phyloP scores from a whole-genome alignment of 192 early-diverging fungal species.

The Geosiphon pyriformis region DNA sequence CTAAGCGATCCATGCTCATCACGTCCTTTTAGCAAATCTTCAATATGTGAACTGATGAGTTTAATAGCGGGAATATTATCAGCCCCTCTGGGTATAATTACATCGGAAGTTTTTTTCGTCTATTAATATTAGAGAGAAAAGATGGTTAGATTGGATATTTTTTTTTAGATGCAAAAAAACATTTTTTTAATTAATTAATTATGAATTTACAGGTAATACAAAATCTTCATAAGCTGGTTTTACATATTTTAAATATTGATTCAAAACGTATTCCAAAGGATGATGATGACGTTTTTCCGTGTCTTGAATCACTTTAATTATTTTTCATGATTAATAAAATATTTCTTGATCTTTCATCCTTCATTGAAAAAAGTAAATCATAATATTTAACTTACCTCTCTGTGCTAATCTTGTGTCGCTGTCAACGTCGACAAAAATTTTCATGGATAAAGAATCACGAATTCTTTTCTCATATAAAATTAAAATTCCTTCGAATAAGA shows the following conservation, averaged over 20 bases:
- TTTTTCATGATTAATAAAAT: neutral
- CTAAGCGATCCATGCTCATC: neutral
- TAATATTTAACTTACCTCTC: slow-evolving; percentile 21
- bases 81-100: slow-evolving; percentile 59
- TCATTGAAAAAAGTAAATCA: neutral
- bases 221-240: slow-evolving; percentile 85
- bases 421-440: slow-evolving; percentile 78
- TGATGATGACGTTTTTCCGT: slow-evolving; percentile 18
- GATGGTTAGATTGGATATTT: too few species aligned
- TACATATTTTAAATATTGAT: slow-evolving; percentile 59
- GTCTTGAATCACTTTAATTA: slow-evolving; percentile 30
- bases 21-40: slow-evolving; percentile 4
- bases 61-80: slow-evolving; percentile 52
- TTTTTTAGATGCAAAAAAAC: too few species aligned
- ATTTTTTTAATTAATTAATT: too few species aligned
- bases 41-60: slow-evolving; percentile 46
- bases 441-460: slow-evolving; percentile 62
- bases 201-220: slow-evolving; percentile 55
- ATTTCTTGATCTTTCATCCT: too few species aligned
- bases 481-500: slow-evolving; percentile 69
- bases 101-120: slow-evolving; percentile 62
- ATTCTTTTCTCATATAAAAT: slow-evolving; percentile 63
- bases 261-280: slow-evolving; percentile 49
- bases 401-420: slow-evolving; percentile 61
- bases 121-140: too few species aligned